phyloP scores from a whole-genome alignment of 495 filamentous ascomycete species.

The Trichocladium uniseriatum region DNA sequence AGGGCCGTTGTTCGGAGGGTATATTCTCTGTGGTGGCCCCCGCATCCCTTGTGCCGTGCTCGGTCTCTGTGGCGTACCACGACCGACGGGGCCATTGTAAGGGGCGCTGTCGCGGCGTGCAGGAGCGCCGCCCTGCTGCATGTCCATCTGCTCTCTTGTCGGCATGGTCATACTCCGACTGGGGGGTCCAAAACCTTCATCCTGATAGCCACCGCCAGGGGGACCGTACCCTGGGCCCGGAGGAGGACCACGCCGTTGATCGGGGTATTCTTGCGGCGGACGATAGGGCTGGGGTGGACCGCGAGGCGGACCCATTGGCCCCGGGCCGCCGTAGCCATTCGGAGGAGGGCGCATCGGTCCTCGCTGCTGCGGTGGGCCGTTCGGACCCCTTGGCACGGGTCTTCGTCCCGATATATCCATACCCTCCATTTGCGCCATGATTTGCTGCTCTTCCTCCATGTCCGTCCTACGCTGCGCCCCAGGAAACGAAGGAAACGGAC shows the following conservation, averaged over 20 bases:
- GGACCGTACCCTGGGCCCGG: slow-evolving; percentile 26
- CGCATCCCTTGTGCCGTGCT: slow-evolving; percentile 43
- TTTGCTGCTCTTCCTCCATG: slow-evolving; percentile 35
- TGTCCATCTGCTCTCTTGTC: slow-evolving; percentile 30
- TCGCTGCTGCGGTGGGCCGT: slow-evolving; percentile 22
- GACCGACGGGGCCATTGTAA: slow-evolving; percentile 36
- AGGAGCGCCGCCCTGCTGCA: slow-evolving; percentile 26
- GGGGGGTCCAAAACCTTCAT: slow-evolving; percentile 33
- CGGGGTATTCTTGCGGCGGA: slow-evolving; percentile 30
- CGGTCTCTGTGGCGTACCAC: slow-evolving; percentile 32
- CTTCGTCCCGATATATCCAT: slow-evolving; percentile 47
- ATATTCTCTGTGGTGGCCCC: slow-evolving; percentile 36
- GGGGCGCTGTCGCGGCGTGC: slow-evolving; percentile 31
- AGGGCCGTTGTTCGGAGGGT: slow-evolving; percentile 34
- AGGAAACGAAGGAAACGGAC: slow-evolving; percentile 59
- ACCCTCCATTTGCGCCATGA: slow-evolving; percentile 47
- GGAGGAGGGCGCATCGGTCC: slow-evolving; percentile 24
- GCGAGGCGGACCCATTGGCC: slow-evolving; percentile 29
- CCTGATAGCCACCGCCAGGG: slow-evolving; percentile 23
- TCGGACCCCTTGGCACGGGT: slow-evolving; percentile 24
- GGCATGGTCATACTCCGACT: slow-evolving; percentile 48
- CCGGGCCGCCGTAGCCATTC: slow-evolving; percentile 28
- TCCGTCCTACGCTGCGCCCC: slow-evolving; percentile 40
- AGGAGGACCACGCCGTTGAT: slow-evolving; percentile 34
- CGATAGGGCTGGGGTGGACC: slow-evolving; percentile 30